A percentile compares a stretch with the other conserved stretches of the same genome.
phyloP scores from a whole-genome alignment of 2,329 filamentous ascomycete species.

The Cladophialophora carrionii region DNA sequence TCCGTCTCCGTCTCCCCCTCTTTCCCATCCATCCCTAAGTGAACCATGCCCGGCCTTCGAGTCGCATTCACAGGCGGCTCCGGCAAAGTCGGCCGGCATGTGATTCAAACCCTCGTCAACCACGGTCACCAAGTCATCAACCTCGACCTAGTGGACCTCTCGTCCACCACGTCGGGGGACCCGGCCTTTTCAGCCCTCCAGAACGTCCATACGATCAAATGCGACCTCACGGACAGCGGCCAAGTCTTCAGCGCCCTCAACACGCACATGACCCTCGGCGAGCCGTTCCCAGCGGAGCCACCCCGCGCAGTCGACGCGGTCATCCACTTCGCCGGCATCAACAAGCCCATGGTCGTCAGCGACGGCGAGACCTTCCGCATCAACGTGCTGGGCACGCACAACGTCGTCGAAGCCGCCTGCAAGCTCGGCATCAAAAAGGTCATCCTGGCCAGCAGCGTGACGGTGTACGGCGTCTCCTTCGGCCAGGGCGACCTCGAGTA shows the following conservation, averaged over 20 bases:
- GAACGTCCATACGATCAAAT: constrained; percentile 58
- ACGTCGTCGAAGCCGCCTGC: constrained; percentile 65
- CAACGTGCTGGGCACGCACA: constrained; percentile 62
- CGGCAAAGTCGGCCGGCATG: constrained; percentile 59
- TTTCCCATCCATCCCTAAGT: background rate
- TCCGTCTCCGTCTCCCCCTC: background rate
- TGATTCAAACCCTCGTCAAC: constrained; percentile 56
- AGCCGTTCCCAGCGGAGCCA: constrained; percentile 50
- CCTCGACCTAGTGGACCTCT: constrained; percentile 54
- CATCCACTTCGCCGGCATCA: constrained; percentile 64
- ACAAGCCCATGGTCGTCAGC: constrained; percentile 60
- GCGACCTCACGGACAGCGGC: constrained; percentile 59
- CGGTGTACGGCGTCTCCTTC: constrained; percentile 64
- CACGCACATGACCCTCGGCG: constrained; percentile 59
- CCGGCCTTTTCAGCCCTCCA: constrained; percentile 34
- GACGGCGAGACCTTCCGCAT: constrained; percentile 62
- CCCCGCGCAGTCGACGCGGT: constrained; percentile 59
- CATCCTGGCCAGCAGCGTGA: constrained; percentile 62
- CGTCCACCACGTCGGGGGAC: background rate
- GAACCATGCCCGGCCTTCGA: constrained; percentile 40
- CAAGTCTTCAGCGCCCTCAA: constrained; percentile 59
- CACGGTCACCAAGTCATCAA: constrained; percentile 59
- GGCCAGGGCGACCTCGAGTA: constrained; percentile 62
- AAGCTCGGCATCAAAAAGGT: constrained; percentile 66
- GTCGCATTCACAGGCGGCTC: constrained; percentile 60